These are phyloP conservation scores for Saccharomyces hybrid DNA, from an alignment of 1,139 yeast species.

Conservation along the genomic window DNA sequence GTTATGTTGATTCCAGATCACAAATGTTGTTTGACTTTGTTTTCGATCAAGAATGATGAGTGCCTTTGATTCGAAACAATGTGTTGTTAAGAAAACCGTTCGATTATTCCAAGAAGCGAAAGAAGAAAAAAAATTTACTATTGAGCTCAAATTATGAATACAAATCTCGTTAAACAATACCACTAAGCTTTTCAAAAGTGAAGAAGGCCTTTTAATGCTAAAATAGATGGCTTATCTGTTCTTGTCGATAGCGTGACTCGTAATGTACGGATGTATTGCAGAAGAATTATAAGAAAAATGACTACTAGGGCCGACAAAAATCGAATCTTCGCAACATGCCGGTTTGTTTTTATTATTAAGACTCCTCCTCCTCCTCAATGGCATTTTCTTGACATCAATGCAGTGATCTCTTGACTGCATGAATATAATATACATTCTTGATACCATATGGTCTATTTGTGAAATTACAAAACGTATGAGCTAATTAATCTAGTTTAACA, in stretches of 20 bases:
- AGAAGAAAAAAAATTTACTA: too few species aligned
- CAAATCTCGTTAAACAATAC: not conserved
- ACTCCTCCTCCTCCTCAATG: too few species aligned
- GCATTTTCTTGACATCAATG: not conserved
- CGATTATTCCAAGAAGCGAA: too few species aligned
- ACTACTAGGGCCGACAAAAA: not conserved
- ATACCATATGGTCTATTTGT: not conserved
- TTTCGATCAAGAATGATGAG: not conserved
- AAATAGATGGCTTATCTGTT: not conserved
- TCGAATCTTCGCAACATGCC: too few species aligned
- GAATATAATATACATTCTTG: too few species aligned
- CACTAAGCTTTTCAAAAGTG: not conserved
- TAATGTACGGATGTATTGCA: not conserved
- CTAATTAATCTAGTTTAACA: constrained; percentile 12
- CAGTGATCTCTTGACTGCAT: too few species aligned
- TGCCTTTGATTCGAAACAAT: not conserved
- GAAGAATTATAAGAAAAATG: not conserved
- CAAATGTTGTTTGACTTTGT: not conserved
- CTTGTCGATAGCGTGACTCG: not conserved
- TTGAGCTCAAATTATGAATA: too few species aligned
- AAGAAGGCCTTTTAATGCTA: too few species aligned
- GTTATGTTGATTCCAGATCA: not conserved
- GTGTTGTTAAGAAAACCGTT: too few species aligned
- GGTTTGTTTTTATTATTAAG: too few species aligned
- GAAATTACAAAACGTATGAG: not conserved